Evolutionary conservation across 2,329 filamentous ascomycete genomes (phyloP), one percentile per base, ranked within the genome.

Genomic region (Alternaria infectoria): DNA sequence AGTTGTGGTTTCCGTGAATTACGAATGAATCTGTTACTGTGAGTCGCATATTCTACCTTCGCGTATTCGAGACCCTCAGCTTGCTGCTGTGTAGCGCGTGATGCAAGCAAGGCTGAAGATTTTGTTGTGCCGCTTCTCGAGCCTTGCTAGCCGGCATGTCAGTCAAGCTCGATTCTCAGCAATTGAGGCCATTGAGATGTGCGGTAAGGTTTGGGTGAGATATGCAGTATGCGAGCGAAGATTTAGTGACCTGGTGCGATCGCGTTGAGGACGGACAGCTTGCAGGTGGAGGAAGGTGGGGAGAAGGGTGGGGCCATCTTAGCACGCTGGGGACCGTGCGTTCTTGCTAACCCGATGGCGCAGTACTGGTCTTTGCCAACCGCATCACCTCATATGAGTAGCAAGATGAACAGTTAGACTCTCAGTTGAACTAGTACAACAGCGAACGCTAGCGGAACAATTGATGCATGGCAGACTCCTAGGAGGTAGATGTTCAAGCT

Each of bases 401-500:
- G 26, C 26, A 28, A 11, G 12, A 5, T 28, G 10, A 28, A 28
- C 2, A 28, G 5, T 5, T 28, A 28, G 10, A 12, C 26, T 11
- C 5, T 0, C 26, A 0, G 26, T 6, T 28, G 3, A 1, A 12
- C 1, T 28, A 28, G 3, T 2, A 28, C 26, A 28, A 11, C 11
- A 28, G 10, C 4, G 10, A 28, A 28, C 10, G 3, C 26, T 28
- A 10, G 26, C 2, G 2, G 5, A 28, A 28, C 11, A 5, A 28
- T 28, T 5, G 26, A 2, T 28, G 26, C 26, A 28, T 28, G 26
- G 4, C 3, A 13, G 28, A 30, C 5, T 30, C 12, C 5, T 13
- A 30, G 2, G 3, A 13, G 28, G 28, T 32, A 32, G 3, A 12
- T 13, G 28, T 32, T 3, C 21, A 28, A 49, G 23, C 46, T 28